Evolutionary conservation across 192 early-diverging fungal species (phyloP), one percentile per base, ranked within the genome.

Genomic region (Diversispora epigaea): DNA sequence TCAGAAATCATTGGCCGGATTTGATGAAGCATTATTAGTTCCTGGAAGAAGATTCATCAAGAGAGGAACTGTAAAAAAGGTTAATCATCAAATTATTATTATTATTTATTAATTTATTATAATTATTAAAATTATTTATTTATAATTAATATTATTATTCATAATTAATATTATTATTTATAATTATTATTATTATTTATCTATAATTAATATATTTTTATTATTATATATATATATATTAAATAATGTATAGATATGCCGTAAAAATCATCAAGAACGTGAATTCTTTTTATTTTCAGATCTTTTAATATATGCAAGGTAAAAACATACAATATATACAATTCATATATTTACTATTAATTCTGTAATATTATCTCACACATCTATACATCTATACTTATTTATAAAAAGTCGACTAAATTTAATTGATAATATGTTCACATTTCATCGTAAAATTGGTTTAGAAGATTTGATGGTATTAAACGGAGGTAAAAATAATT

Each of bases 201-300:
- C 4, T 56, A 8, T 32, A 32, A 32, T 32, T 32, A 32, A 32
- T 32, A 1, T 32, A 32, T 32, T 32, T 32, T 32, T 32, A 32
- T 32, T 32, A 32, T 32, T 1, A 32, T 32, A 1, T 32, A 32
- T 32, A 32, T 32, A 2, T 32, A 32, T 32, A 32, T 32, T 32
- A 32, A 32, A 32, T 32, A 32, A 32, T 32, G 25, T 32, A 32
- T 1, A 73, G 71, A 89, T 93, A 19, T 93, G 90, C 77, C 87
- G 92, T 57, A 87, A 86, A 63, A 88, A 81, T 77, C 86, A 92
- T 78, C 93, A 95, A 78, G 78, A 80, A 32, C 86, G 92, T 46
- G 78, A 83, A 57, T 85, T 95, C 63, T 90, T 92, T 67, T 79
- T 95, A 58, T 89, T 95, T 77, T 90, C 89, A 49, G 93, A 95